Evolutionary conservation across 2,329 filamentous ascomycete genomes (phyloP).

Genomic region (Aspergillus pseudoviridinutans): DNA sequence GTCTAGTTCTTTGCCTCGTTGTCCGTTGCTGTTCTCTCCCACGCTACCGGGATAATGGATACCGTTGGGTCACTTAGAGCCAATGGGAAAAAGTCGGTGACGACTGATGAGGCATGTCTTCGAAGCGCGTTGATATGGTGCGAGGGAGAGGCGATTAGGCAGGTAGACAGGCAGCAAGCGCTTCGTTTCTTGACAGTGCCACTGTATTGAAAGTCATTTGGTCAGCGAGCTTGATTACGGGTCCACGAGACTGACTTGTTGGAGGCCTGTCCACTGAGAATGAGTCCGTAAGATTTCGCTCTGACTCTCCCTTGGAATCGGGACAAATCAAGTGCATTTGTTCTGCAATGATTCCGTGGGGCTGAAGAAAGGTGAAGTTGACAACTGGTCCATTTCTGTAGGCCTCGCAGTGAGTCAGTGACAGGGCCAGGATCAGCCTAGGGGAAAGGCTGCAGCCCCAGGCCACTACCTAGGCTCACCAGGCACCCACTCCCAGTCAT

Average conservation of each 20-base stretch:
- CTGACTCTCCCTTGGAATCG: not conserved
- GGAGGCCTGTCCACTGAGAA: not conserved
- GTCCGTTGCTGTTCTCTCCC: not conserved
- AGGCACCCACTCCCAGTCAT: not conserved
- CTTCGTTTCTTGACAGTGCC: not conserved
- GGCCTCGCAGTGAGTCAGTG: not conserved
- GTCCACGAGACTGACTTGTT: not conserved
- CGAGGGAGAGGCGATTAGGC: not conserved
- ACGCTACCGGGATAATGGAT: not conserved
- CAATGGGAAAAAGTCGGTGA: not conserved
- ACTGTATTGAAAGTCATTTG: not conserved
- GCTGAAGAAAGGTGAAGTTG: not conserved
- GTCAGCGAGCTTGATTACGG: not conserved
- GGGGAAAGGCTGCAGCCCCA: not conserved
- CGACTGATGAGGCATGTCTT: not conserved
- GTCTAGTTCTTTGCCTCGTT: slow-evolving; percentile 1
- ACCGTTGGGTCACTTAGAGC: not conserved
- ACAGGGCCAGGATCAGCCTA: not conserved
- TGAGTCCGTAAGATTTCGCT: not conserved
- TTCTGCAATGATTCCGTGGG: not conserved
- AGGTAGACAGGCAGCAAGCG: not conserved
- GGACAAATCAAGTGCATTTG: not conserved
- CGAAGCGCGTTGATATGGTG: not conserved
- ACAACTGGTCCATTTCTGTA: not conserved
- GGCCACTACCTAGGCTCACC: not conserved